These are phyloP conservation scores for Beauveria sp. DNA, from an alignment of 2,329 filamentous ascomycete species.

Conservation along the genomic window DNA sequence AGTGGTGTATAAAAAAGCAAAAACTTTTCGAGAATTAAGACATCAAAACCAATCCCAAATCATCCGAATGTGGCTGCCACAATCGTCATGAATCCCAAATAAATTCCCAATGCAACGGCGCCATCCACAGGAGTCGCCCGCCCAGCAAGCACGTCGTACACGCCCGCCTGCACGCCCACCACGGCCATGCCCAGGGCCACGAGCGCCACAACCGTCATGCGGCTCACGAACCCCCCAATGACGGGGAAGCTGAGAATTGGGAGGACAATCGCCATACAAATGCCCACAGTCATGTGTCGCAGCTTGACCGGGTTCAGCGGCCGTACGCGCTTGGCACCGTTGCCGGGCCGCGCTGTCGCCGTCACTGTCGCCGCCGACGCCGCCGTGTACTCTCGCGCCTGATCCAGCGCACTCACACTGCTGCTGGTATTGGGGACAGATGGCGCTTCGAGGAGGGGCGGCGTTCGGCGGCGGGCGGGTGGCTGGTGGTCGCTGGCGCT, in stretches of 20 bases:
- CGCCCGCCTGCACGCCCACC: slow-evolving; percentile 21
- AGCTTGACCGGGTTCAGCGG: background rate
- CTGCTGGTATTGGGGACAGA: background rate
- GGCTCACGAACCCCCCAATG: slow-evolving; percentile 47
- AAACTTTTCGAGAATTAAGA: background rate
- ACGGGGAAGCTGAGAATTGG: slow-evolving; percentile 52
- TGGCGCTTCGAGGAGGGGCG: background rate
- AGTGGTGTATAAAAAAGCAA: background rate
- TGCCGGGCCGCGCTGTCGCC: background rate
- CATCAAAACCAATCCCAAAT: slow-evolving; percentile 3
- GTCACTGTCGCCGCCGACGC: background rate
- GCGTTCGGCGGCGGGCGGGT: background rate
- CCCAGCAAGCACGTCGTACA: slow-evolving; percentile 13
- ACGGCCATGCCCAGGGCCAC: slow-evolving; percentile 38
- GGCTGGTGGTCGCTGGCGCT: background rate
- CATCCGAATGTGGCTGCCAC: slow-evolving; percentile 6
- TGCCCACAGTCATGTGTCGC: slow-evolving; percentile 15
- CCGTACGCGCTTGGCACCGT: background rate
- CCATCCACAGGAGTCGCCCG: slow-evolving; percentile 15
- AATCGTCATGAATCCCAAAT: slow-evolving; percentile 7
- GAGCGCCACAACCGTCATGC: slow-evolving; percentile 49
- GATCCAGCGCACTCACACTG: background rate
- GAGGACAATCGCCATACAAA: slow-evolving; percentile 35
- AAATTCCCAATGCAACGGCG: background rate
- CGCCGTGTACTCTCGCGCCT: background rate